Evolutionary conservation across 192 early-diverging fungal genomes (phyloP), one percentile per base, ranked within the genome.

Genomic region (Radiomyces spectabilis): DNA sequence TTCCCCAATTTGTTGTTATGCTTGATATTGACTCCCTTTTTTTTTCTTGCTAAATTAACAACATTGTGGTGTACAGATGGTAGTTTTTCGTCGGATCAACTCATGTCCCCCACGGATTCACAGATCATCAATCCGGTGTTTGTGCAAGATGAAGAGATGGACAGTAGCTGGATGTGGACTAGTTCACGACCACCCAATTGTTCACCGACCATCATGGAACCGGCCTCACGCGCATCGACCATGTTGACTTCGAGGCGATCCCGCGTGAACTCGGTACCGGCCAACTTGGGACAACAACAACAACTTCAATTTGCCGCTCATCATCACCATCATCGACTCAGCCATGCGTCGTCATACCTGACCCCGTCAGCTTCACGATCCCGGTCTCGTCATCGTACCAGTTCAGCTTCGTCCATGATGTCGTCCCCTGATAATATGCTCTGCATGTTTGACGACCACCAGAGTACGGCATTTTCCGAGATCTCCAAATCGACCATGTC

Each of bases 221-320:
- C 30, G 13, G 9, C 27, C 24, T 41, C 13, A 35, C 52, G 10
- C 52, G 37, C 24, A 3, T 47, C 47, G 25, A 40, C 53, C 43
- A 40, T 12, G 7, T 24, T 41, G 10, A 40, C 41, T 39, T 16
- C 51, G 10, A 41, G 52, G 4, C 44, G 60, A 31, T 55, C 60
- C 22, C 60, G 52, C 27, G 52, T 62, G 5, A 53, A 62, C 26
- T 62, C 60, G n/a, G 51, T 62, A 26, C 58, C 58, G 18, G 58
- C 58, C 34, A 34, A 53, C 26, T 27, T 60, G 19, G 58, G 50
- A 4, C 58, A 60, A 33, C 44, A 62, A 24, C 60, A 43, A n/a
- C 43, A 54, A 5, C 19, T 37, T 34, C 60, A 40, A 21, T 25
- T 49, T 30, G 40, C 26, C 32, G 18, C 51, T 22, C 57, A 40